Percentiles rank a stretch among this genome's conserved stretches.
These are phyloP conservation scores for Apiospora arundinis DNA, from an alignment of 2,329 filamentous ascomycete species.

Conservation along the genomic window DNA sequence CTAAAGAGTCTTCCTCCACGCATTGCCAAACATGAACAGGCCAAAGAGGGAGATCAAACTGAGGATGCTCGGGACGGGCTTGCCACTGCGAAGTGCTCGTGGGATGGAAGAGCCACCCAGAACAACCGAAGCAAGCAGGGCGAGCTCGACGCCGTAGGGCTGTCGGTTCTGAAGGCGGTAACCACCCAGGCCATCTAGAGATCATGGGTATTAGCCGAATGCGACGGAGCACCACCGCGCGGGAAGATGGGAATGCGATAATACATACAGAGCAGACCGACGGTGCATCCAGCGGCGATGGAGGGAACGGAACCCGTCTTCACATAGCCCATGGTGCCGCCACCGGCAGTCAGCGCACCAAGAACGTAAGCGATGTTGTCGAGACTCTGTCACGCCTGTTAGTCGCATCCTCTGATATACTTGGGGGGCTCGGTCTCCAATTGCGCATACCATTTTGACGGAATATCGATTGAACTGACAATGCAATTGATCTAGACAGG, in stretches of 20 bases:
- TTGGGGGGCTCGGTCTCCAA: neutral
- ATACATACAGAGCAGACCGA: constrained; percentile 69
- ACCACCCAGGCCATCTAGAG: constrained; percentile 75
- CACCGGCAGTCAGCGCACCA: constrained; percentile 81
- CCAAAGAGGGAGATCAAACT: constrained; percentile 82
- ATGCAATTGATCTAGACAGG: neutral
- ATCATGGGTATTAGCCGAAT: neutral
- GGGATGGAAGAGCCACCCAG: constrained; percentile 86
- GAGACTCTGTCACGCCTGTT: constrained; percentile 40
- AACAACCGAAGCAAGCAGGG: constrained; percentile 85
- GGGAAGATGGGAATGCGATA: neutral
- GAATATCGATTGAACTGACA: neutral
- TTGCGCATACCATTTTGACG: constrained; percentile 8
- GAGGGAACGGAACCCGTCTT: constrained; percentile 87
- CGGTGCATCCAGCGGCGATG: constrained; percentile 81
- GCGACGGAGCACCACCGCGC: neutral
- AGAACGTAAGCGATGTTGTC: constrained; percentile 77
- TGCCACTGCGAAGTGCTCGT: constrained; percentile 80
- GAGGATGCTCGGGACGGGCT: constrained; percentile 83
- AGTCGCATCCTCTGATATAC: constrained; percentile 25
- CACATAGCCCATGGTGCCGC: constrained; percentile 86
- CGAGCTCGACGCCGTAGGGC: constrained; percentile 85
- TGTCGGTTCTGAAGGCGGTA: constrained; percentile 78
- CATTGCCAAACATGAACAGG: constrained; percentile 78
- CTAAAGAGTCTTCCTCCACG: constrained; percentile 52